Percentiles rank a stretch among this genome's conserved stretches.
Evolutionary conservation across 2,329 filamentous ascomycete species (phyloP).

Genomic region (Xylariaceae sp.): DNA sequence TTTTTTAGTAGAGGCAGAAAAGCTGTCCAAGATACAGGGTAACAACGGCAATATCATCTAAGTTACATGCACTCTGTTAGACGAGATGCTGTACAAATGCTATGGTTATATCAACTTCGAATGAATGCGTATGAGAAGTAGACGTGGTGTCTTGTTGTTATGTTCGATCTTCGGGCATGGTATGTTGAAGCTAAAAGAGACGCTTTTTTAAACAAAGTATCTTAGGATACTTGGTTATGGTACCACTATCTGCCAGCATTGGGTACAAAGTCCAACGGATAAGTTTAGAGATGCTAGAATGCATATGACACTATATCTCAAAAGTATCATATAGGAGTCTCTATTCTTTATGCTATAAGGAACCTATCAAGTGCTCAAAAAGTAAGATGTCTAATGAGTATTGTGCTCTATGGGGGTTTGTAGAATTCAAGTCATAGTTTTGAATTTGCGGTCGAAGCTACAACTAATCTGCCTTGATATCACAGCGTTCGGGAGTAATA

Average conservation of each 20-base stretch:
- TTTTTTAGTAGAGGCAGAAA: conserved; percentile 43
- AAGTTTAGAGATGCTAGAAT: conserved; percentile 51
- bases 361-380: conserved; percentile 54
- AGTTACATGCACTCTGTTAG: conserved; percentile 57
- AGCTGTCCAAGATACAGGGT: conserved; percentile 62
- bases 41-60: conserved; percentile 63
- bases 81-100: conserved; percentile 62
- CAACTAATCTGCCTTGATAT: conserved; percentile 61
- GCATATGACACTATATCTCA: conserved; percentile 56
- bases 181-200: conserved; percentile 60
- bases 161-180: conserved; percentile 20
- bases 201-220: conserved; percentile 47
- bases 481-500: conserved; percentile 58
- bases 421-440: conserved; percentile 48
- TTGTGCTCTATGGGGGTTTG: conserved; percentile 40
- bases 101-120: conserved; percentile 60
- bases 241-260: conserved; percentile 45
- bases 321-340: conserved; percentile 36
- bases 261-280: conserved; percentile 53
- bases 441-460: conserved; percentile 58
- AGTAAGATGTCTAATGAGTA: conserved; percentile 57
- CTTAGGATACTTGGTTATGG: conserved; percentile 37
- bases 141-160: conserved; percentile 29
- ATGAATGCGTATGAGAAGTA: conserved; percentile 52
- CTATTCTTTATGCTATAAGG: conserved; percentile 23